Base-by-base conservation (phyloP, 768 basidiomycete genomes). In the Leucogyrophana mollusca region DNA sequence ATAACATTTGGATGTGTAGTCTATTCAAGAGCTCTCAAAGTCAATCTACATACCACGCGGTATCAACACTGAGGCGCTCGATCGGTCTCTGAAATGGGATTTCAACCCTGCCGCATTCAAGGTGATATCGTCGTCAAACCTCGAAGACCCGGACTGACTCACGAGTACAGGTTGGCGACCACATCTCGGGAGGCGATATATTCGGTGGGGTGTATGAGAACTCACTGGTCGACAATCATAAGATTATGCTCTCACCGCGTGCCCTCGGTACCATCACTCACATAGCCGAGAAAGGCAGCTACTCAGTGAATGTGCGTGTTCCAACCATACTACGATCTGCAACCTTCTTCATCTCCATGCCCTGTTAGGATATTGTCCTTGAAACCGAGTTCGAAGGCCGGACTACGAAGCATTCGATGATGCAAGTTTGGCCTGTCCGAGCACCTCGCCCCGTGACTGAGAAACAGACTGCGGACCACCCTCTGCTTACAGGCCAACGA, bases 1-100 rank as follows among this genome's bases (percentile, higher is more conserved):
- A 7, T 30, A 13, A 30, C 27, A 30, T 30, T 7, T 7, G 13
- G 7, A 7, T 30, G 27, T 30, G 6, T 61, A 80, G 85, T 83
- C 88, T 27, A 99, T 99, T 56, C 93, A 94, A 82, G 91, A 96
- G 61, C 78, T 90, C 34, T 97, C 96, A 36, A 88, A 97, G 59
- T 96, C 93, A n/a, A 99, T 99, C 60, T 99, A 99, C 70, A 98
- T 99, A 52, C 96, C 96, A 54, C 88, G 94, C 59, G 96, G 96
- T 46, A 98, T 99, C 69, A 98, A 98, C 70, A 98, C 96, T 25
- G 84, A 94, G 54, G 90, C 94, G 20, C 80, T 99, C 21, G 90
- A 93, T 64, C 84, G 96, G 40, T 76, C 76, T 16, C 67, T 94
- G 51, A 75, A 90, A 64, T 99, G 96, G 96, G 96, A 99, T 65